Evolutionary conservation across 2,329 filamentous ascomycete species (phyloP).

Genomic region (Macrophomina tecta): DNA sequence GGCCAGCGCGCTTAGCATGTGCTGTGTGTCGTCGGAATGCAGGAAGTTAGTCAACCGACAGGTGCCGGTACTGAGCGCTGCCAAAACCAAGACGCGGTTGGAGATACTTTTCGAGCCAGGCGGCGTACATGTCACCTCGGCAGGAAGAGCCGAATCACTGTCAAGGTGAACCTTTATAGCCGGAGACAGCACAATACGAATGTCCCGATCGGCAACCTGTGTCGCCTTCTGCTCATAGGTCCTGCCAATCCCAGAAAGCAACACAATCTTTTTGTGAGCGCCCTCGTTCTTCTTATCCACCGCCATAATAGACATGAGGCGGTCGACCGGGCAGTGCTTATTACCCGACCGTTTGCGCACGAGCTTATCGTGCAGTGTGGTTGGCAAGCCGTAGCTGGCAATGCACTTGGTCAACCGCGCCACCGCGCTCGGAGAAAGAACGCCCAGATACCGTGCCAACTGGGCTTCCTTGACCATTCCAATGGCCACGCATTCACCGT

Average conservation of each 20-base stretch:
- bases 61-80: conserved; percentile 83
- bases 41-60: conserved; percentile 91
- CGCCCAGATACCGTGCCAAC: conserved; percentile 84
- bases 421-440: conserved; percentile 84
- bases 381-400: conserved; percentile 89
- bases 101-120: conserved; percentile 98
- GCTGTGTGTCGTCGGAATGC: conserved; percentile 95
- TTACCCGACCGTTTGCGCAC: conserved; percentile 82
- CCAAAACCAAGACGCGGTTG: conserved; percentile 89
- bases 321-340: conserved; percentile 85
- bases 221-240: conserved; percentile 88
- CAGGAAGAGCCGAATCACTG: conserved; percentile 63
- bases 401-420: conserved; percentile 91
- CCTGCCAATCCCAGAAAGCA: conserved; percentile 87
- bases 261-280: conserved; percentile 91
- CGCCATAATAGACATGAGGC: conserved; percentile 88
- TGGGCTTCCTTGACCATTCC: conserved; percentile 99
- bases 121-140: conserved; percentile 76
- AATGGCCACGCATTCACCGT: conserved; percentile 94
- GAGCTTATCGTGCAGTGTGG: conserved; percentile 80
- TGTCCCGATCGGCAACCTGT: conserved; percentile 83
- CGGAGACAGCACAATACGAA: conserved; percentile 81
- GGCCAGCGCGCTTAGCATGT: conserved; percentile 92
- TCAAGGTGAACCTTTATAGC: conserved; percentile 76
- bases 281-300: conserved; percentile 99